Percentiles rank a stretch among this genome's conserved stretches.
Conservation (phyloP, 345 rosid genomes). For the Xanthoceras sorbifolium region DNA sequence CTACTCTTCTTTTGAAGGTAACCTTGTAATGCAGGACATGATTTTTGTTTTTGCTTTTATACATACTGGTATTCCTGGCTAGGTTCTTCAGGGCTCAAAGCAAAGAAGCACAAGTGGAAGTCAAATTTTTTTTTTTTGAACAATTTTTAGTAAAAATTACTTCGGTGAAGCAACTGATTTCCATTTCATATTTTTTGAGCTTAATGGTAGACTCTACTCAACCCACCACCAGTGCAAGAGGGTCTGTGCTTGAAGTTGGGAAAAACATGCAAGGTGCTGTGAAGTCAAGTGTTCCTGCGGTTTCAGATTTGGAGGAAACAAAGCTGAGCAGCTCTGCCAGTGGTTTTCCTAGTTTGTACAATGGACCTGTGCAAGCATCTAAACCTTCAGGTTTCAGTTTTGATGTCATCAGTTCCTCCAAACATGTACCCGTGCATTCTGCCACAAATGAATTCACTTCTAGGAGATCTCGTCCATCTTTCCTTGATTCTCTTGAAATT, state of each 20-base stretch:
- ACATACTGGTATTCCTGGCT: no score
- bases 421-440: constrained; percentile 33
- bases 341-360: constrained; percentile 39
- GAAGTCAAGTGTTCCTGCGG: constrained; percentile 28
- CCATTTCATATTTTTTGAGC: constrained; percentile 12
- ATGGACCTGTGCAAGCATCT: constrained; percentile 36
- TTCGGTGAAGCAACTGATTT: constrained; percentile 24
- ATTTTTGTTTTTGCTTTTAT: constrained; percentile 9
- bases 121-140: constrained; percentile 2
- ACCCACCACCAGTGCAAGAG: constrained; percentile 37
- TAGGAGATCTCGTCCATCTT: constrained; percentile 80
- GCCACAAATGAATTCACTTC: constrained; percentile 52
- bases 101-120: no score
- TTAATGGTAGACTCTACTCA: constrained; percentile 44
- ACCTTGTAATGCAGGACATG: constrained; percentile 17
- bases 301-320: constrained; percentile 38
- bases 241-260: constrained; percentile 44
- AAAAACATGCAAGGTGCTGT: constrained; percentile 30
- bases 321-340: constrained; percentile 44
- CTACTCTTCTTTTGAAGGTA: constrained; percentile 43
- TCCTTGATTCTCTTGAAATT: constrained; percentile 80
- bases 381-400: constrained; percentile 49
- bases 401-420: constrained; percentile 44
- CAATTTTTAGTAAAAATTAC: neutral
- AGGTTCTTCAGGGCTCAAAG: no score